Evolutionary conservation across 179 eudicot genomes (phyloP), one percentile per base, ranked within the genome.

Genomic region (Camellia oleifera): DNA sequence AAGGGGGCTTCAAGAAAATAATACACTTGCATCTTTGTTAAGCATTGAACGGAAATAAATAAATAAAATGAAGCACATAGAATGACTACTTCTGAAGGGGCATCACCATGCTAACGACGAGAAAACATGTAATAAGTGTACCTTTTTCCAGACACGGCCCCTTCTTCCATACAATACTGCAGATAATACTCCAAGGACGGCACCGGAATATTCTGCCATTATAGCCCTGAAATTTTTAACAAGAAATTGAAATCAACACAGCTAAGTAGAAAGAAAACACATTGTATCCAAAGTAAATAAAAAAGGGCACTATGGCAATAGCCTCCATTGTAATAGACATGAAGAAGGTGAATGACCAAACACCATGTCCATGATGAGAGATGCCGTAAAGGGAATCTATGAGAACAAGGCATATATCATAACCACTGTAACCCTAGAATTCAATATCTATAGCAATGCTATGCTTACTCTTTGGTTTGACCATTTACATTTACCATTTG

Each of bases 121-220:
- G 3, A 15, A 45, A 15, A 32, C 67, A 66, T 66, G 58, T 66
- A 15, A 7, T 20, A 78, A 54, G 67, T 18, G 17, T 56, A 84
- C 97, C 98, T 95, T 95, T 84, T 91, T 95, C 99, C 97, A 95
- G 60, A 90, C 75, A 81, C 86, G 93, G 82, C 90, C 95, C 77
- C 88, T 84, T 81, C 92, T 89, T 70, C 98, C 95, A 89, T 93
- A 94, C 76, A 95, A 72, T 65, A 87, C 94, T 32, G 90, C 97
- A 67, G 99, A 95, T 69, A 95, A 69, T 32, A 95, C 99, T 85
- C 74, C 74, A 71, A 95, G 99, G 72, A 95, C 91, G 81, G 99
- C 99, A 78, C 99, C 99, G 58, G 99, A 92, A 81, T 95, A 95
- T 74, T 95, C 99, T 53, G 91, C 97, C 87, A 95, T 86, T 81